A percentile compares a stretch with the other conserved stretches of the same genome.
Evolutionary conservation across 768 basidiomycete genomes (phyloP).

Genomic region (Trametes sanguinea): DNA sequence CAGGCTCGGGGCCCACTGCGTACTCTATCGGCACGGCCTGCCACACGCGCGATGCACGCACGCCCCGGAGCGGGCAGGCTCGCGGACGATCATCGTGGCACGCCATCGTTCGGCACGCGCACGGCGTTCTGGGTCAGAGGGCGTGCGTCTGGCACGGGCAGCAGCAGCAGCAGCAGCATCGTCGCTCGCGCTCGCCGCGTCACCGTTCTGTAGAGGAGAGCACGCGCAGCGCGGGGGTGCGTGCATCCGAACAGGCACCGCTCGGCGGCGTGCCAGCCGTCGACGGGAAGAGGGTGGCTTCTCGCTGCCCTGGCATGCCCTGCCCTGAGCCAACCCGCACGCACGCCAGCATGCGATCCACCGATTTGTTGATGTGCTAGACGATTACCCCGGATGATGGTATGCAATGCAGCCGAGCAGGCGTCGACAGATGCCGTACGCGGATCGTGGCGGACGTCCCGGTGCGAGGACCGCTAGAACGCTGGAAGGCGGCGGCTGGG

Average conservation of each 20-base stretch:
- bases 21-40: too few relatives aligned
- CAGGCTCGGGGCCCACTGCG: too few relatives aligned
- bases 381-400: too few relatives aligned
- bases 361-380: too few relatives aligned
- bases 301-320: background rate
- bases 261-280: background rate
- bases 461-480: background rate
- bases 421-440: background rate
- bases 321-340: background rate
- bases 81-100: background rate
- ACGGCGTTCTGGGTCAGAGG: background rate
- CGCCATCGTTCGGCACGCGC: constrained; percentile 3
- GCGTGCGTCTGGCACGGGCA: background rate
- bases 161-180: too few relatives aligned
- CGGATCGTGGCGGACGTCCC: background rate
- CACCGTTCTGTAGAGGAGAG: background rate
- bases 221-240: background rate
- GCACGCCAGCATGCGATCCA: too few relatives aligned
- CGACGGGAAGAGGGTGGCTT: constrained; percentile 13
- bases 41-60: background rate
- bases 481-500: background rate
- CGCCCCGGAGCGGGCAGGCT: background rate
- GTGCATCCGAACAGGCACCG: constrained; percentile 6
- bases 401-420: background rate
- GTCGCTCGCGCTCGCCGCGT: too few relatives aligned